Conservation (phyloP, 2,329 filamentous ascomycete species). For the Colletotrichum lentis region DNA sequence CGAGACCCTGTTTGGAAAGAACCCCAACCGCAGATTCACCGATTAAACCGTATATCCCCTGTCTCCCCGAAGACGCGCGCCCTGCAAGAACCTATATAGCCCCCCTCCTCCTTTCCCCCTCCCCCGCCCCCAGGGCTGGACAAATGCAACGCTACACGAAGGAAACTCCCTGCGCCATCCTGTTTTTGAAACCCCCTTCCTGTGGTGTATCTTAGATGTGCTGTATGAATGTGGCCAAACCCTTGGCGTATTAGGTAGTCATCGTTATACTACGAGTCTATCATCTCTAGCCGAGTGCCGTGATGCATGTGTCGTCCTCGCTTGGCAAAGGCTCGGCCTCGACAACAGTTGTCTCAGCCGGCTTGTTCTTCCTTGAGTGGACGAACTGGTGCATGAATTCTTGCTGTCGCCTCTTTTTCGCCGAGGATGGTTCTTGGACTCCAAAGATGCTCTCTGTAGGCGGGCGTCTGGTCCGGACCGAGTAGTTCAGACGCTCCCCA, state of each 20-base stretch:
- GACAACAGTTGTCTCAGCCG: not conserved
- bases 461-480: constrained; percentile 71
- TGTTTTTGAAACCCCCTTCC: constrained; percentile 34
- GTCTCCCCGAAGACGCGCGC: constrained; percentile 9
- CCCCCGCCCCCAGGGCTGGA: constrained; percentile 8
- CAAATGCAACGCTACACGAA: constrained; percentile 30
- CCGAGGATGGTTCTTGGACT: constrained; percentile 49
- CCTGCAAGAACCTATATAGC: constrained; percentile 22
- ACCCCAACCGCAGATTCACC: constrained; percentile 93
- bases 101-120: not conserved
- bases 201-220: constrained; percentile 39
- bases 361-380: constrained; percentile 41
- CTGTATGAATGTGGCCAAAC: constrained; percentile 39
- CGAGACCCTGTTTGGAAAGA: constrained; percentile 89
- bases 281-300: constrained; percentile 33
- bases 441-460: constrained; percentile 62
- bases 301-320: constrained; percentile 34
- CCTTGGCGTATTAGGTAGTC: constrained; percentile 38
- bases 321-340: constrained; percentile 20
- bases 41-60: constrained; percentile 66
- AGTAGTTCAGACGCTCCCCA: constrained; percentile 75
- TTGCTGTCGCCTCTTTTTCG: constrained; percentile 50
- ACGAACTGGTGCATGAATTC: constrained; percentile 61
- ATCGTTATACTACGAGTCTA: constrained; percentile 32
- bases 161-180: constrained; percentile 28